phyloP scores from a whole-genome alignment of 2,329 filamentous ascomycete species.

The Hyphodiscus sp. region DNA sequence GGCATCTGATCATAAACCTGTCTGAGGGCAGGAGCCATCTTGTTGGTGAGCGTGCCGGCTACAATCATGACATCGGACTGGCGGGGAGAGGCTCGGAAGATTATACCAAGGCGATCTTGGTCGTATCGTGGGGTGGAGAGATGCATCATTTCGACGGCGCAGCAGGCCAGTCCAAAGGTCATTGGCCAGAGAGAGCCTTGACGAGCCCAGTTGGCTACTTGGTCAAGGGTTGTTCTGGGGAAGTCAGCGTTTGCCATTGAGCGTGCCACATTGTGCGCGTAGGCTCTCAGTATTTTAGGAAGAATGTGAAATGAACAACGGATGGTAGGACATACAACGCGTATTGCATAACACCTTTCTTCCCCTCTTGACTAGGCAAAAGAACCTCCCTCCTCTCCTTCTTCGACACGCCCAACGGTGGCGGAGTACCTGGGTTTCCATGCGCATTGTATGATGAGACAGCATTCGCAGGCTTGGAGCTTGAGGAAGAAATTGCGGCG shows the following conservation, averaged over 20 bases:
- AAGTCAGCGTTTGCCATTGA: slow-evolving; percentile 3
- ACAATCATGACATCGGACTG: slow-evolving; percentile 94
- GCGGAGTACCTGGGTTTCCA: slow-evolving; percentile 46
- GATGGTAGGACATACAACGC: slow-evolving; percentile 61
- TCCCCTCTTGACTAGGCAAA: slow-evolving; percentile 69
- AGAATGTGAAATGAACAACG: background rate
- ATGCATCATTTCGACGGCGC: slow-evolving; percentile 90
- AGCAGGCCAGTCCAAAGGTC: slow-evolving; percentile 84
- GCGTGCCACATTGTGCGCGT: background rate
- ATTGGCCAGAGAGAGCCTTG: slow-evolving; percentile 84
- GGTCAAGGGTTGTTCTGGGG: slow-evolving; percentile 66
- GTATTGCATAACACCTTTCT: slow-evolving; percentile 78
- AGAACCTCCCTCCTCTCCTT: slow-evolving; percentile 62
- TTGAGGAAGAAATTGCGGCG: slow-evolving; percentile 58
- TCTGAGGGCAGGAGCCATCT: slow-evolving; percentile 86
- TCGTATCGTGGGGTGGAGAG: slow-evolving; percentile 83
- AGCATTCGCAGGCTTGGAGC: slow-evolving; percentile 55
- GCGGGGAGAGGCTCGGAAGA: slow-evolving; percentile 81
- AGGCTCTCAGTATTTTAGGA: background rate
- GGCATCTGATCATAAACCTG: slow-evolving; percentile 97
- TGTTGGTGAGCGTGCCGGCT: slow-evolving; percentile 87
- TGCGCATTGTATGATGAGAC: slow-evolving; percentile 47
- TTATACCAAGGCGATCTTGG: slow-evolving; percentile 81
- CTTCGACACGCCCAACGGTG: slow-evolving; percentile 41
- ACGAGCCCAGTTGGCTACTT: slow-evolving; percentile 76